Evolutionary conservation across 1,284 basidiomycete genomes (phyloP).

Genomic region (Mycena sp.): DNA sequence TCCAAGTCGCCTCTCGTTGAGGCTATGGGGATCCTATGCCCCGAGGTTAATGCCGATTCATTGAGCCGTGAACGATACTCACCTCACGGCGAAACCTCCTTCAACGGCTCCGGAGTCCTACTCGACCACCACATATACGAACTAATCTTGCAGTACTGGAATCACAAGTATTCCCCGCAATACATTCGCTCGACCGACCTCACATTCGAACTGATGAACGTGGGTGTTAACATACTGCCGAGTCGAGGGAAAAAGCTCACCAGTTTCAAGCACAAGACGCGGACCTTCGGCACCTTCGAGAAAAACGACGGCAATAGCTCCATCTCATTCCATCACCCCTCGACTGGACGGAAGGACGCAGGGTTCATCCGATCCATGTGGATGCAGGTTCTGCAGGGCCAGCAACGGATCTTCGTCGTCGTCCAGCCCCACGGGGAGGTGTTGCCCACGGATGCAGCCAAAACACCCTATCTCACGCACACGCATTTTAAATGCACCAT

Average conservation of each 20-base stretch:
- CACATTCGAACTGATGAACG: neutral
- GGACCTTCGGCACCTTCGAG: neutral
- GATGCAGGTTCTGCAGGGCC: neutral
- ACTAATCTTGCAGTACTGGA: conserved; percentile 7
- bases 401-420: neutral
- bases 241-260: neutral
- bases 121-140: neutral
- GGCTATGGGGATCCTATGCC: neutral
- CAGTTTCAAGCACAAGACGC: neutral
- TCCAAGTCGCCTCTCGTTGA: neutral
- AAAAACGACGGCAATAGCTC: conserved; percentile 4
- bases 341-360: neutral
- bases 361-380: conserved; percentile 12
- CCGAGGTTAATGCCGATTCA: neutral
- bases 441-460: neutral
- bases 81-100: neutral
- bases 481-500: conserved; percentile 2
- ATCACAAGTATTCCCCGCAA: neutral
- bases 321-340: conserved; percentile 10
- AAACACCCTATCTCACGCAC: conserved; percentile 3
- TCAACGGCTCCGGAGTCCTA: conserved; percentile 7
- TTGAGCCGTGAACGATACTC: neutral
- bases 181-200: conserved; percentile 1
- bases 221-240: neutral
- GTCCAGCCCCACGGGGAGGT: neutral